phyloP scores from a whole-genome alignment of 1,284 basidiomycete species.

The Tremellales sp. region DNA sequence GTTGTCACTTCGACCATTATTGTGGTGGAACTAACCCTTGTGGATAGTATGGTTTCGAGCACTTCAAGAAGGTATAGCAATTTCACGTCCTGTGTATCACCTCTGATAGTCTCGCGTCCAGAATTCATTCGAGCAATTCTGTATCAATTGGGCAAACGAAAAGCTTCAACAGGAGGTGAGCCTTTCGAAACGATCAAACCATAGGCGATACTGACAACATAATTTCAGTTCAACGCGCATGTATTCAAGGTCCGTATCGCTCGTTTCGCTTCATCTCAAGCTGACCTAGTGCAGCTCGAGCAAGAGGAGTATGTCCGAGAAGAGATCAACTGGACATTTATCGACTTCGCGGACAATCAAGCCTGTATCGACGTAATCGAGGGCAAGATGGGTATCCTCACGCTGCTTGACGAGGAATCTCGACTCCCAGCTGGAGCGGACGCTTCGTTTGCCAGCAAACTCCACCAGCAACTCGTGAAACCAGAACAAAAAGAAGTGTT shows the following conservation, averaged over 20 bases:
- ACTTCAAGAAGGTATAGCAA: constrained; percentile 86
- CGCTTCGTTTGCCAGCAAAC: constrained; percentile 87
- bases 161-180: constrained; percentile 88
- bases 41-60: constrained; percentile 80
- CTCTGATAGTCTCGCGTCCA: constrained; percentile 8
- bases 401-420: constrained; percentile 96
- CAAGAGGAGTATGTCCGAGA: constrained; percentile 99
- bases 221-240: constrained; percentile 85
- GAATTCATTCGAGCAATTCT: constrained; percentile 99
- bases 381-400: constrained; percentile 90
- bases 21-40: not conserved
- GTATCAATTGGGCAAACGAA: constrained; percentile 99
- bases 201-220: constrained; percentile 16
- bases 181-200: no score
- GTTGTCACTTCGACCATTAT: constrained; percentile 36
- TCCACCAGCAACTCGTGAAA: constrained; percentile 80
- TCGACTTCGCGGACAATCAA: constrained; percentile 98
- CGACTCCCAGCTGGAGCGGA: constrained; percentile 93
- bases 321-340: constrained; percentile 99
- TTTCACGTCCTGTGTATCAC: not conserved
- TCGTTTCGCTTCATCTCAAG: not conserved
- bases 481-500: constrained; percentile 84
- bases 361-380: constrained; percentile 99
- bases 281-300: constrained; percentile 61
- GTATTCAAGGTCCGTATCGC: constrained; percentile 71